These are phyloP conservation scores for Apiospora saccharicola DNA, from an alignment of 2,329 filamentous ascomycete genomes.

Conservation along the genomic window DNA sequence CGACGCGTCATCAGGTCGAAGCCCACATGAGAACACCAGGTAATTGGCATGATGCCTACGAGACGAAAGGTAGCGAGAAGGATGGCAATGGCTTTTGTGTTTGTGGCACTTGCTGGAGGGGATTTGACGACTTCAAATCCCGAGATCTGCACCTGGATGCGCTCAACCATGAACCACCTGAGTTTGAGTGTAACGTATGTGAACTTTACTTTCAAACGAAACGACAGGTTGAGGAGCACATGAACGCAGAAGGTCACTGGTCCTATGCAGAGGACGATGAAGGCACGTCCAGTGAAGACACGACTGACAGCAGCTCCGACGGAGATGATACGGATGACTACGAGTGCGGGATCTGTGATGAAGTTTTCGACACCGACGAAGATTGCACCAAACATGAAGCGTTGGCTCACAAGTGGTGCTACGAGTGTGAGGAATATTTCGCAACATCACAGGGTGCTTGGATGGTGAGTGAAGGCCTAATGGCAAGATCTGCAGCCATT, in stretches of 20 bases:
- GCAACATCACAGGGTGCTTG: slow-evolving; percentile 39
- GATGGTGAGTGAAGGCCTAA: slow-evolving; percentile 36
- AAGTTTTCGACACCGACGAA: slow-evolving; percentile 30
- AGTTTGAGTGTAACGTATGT: slow-evolving; percentile 28
- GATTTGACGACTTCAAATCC: slow-evolving; percentile 28
- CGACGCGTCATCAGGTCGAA: background rate
- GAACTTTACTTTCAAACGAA: background rate
- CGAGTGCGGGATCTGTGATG: slow-evolving; percentile 40
- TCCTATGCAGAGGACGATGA: background rate
- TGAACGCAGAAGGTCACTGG: background rate
- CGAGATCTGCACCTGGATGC: slow-evolving; percentile 41
- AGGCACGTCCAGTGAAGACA: background rate
- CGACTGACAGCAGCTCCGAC: slow-evolving; percentile 4
- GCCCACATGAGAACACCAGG: background rate
- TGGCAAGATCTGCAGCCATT: too few relatives aligned
- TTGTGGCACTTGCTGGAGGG: too few relatives aligned
- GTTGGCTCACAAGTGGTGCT: slow-evolving; percentile 43
- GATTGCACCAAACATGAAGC: slow-evolving; percentile 38
- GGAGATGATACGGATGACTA: background rate
- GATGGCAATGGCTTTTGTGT: too few relatives aligned
- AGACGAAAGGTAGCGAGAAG: too few relatives aligned
- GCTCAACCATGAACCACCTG: slow-evolving; percentile 33
- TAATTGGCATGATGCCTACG: background rate
- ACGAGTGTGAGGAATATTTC: slow-evolving; percentile 44
- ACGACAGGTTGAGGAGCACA: background rate